A percentile compares a stretch with the other conserved stretches of the same genome.
Evolutionary conservation across 306 rosid species (phyloP).

Genomic region (Sophora flavescens): DNA sequence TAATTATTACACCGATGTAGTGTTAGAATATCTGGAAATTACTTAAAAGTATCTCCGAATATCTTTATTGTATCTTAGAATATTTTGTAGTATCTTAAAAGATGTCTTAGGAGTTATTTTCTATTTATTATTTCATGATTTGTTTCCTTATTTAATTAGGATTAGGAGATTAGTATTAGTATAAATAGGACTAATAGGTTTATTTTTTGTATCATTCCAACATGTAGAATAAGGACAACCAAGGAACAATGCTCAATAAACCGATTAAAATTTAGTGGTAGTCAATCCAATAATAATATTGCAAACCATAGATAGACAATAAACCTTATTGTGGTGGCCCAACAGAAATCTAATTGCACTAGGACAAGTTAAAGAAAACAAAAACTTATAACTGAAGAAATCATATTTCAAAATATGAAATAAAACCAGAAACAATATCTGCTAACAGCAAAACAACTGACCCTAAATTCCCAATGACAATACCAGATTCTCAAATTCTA

Average conservation of each 20-base stretch:
- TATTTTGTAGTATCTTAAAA: too few relatives aligned
- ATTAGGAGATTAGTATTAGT: too few relatives aligned
- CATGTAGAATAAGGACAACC: not conserved
- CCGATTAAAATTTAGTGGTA: not conserved
- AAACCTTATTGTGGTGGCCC: not conserved
- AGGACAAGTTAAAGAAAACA: not conserved
- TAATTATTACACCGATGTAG: not conserved
- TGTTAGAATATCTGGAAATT: too few relatives aligned
- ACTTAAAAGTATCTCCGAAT: too few relatives aligned
- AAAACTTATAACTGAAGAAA: not conserved
- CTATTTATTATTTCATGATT: too few relatives aligned
- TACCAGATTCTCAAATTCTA: not conserved
- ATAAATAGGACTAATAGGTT: too few relatives aligned
- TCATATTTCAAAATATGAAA: slow-evolving; percentile 9
- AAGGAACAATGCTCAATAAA: not conserved
- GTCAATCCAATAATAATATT: not conserved
- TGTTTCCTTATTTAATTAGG: too few relatives aligned
- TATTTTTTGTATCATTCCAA: too few relatives aligned
- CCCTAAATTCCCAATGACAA: slow-evolving; percentile 8
- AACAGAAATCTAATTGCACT: not conserved
- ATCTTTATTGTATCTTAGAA: too few relatives aligned
- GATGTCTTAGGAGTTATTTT: too few relatives aligned
- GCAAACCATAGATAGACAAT: not conserved
- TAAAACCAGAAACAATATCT: not conserved
- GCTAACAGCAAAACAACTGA: slow-evolving; percentile 18